phyloP scores from a whole-genome alignment of 768 basidiomycete genomes.

The Amanita inopinata region DNA sequence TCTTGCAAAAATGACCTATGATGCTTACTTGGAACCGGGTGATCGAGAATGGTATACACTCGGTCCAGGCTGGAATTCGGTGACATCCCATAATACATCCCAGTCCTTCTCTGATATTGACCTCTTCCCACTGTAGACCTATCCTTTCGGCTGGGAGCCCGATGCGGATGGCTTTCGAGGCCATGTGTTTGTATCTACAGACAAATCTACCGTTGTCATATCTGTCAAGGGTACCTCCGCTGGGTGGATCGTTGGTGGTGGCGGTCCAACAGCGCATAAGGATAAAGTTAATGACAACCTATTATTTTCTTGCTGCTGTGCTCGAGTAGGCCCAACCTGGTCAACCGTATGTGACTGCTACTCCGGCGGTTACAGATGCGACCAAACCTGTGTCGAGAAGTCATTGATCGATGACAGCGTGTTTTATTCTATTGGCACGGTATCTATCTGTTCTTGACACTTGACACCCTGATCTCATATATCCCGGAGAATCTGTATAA shows the following conservation, averaged over 20 bases:
- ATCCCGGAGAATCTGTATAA: slow-evolving; percentile 77
- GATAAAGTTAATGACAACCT: slow-evolving; percentile 95
- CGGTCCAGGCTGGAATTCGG: slow-evolving; percentile 20
- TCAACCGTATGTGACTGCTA: slow-evolving; percentile 86
- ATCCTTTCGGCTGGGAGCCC: slow-evolving; percentile 85
- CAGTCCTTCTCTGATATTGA: not conserved
- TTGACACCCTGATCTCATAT: not conserved
- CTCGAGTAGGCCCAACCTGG: slow-evolving; percentile 92
- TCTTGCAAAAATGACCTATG: slow-evolving; percentile 80
- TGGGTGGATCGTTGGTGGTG: slow-evolving; percentile 51
- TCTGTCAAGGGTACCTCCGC: slow-evolving; percentile 93
- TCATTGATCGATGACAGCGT: slow-evolving; percentile 73
- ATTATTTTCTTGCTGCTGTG: slow-evolving; percentile 96
- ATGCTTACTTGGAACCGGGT: slow-evolving; percentile 50
- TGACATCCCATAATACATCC: not conserved
- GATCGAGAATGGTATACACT: slow-evolving; percentile 61
- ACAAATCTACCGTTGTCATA: slow-evolving; percentile 80
- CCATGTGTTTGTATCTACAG: slow-evolving; percentile 77
- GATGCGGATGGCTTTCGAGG: slow-evolving; percentile 87
- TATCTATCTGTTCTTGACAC: slow-evolving; percentile 28
- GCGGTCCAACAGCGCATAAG: slow-evolving; percentile 76
- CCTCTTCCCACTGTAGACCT: slow-evolving; percentile 27
- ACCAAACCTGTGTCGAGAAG: slow-evolving; percentile 70
- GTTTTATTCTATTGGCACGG: slow-evolving; percentile 82
- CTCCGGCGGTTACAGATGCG: slow-evolving; percentile 64